phyloP scores from a whole-genome alignment of 352 stramenopile genomes.

The Phytopythium helicoides region DNA sequence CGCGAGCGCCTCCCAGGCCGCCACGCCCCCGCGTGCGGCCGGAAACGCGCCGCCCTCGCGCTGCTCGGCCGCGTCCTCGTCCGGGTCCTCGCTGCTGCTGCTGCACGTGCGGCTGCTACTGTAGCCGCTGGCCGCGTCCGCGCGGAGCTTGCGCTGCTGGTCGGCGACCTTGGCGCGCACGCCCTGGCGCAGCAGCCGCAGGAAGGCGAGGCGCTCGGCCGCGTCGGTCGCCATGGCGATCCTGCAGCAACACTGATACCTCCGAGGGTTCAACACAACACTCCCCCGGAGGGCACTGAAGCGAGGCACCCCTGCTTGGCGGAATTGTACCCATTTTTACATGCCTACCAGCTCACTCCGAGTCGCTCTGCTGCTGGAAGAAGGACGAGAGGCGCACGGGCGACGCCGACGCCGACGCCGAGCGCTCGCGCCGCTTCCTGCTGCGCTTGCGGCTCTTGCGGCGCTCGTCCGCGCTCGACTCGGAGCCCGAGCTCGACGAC shows the following conservation, averaged over 20 bases:
- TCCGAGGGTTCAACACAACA: too few species aligned
- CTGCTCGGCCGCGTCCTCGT: neutral
- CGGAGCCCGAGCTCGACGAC: conserved; percentile 40
- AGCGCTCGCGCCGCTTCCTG: conserved; percentile 15
- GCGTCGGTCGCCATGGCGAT: neutral
- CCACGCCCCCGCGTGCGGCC: conserved; percentile 3
- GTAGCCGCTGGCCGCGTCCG: neutral
- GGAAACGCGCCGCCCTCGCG: too few species aligned
- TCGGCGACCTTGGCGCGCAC: conserved; percentile 51
- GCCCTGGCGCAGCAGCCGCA: conserved; percentile 59
- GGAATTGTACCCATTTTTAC: too few species aligned
- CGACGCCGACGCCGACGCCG: conserved; percentile 50
- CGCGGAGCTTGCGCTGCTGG: conserved; percentile 5
- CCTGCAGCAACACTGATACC: too few species aligned
- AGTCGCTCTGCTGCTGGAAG: conserved; percentile 60
- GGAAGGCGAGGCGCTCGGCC: conserved; percentile 24
- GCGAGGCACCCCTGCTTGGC: too few species aligned
- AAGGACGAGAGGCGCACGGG: conserved; percentile 90
- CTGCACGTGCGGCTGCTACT: neutral
- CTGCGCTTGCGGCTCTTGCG: conserved; percentile 27
- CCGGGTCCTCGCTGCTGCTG: neutral
- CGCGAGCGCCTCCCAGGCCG: conserved; percentile 63
- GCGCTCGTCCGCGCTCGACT: conserved; percentile 24
- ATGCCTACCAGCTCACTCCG: conserved; percentile 12
- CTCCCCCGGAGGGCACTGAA: too few species aligned